Evolutionary conservation across 495 filamentous ascomycete species (phyloP), one percentile per base, ranked within the genome.

Genomic region (Penicillium robsamsonii): DNA sequence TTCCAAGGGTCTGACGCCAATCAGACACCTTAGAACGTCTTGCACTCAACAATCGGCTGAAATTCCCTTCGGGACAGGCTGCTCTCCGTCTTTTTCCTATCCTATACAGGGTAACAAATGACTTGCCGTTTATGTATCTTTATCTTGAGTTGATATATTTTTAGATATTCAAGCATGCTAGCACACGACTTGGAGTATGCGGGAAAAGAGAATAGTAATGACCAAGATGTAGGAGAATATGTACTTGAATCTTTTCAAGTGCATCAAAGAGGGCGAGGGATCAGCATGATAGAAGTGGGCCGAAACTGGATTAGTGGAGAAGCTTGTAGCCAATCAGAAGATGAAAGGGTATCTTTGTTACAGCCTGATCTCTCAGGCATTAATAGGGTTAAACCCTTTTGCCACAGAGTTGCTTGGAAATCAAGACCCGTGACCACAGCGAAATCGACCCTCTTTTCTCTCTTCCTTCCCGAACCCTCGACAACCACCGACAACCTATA

Each of bases 371-470:
- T 66, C 70, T 31, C 51, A 61, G 66, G 31, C 55, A 62, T 25
- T 13, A 57, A 73, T 76, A 74, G 75, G 75, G 66, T 78, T 77
- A 76, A 75, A 73, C 73, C 68, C 69, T 58, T 69, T 74, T 68
- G 73, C 74, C 74, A 75, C 70, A 69, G 67, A 62, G 59, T 50
- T 79, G 76, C 70, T 79, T 77, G 71, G 74, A 79, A 78, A 79
- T 77, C 76, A 77, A 75, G 61, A 68, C 69, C 65, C 69, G 65
- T 67, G 68, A 69, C 58, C 61, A 57, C 55, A 38, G 35, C 35
- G 60, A 61, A 58, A 62, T 49, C 42, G 42, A 25, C 45, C 45
- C 45, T 57, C 65, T 64, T 70, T 70, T 68, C 64, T 69, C 70
- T 72, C 49, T 69, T 57, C 58, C 67, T 61, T 58, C 66, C 61